phyloP scores from a whole-genome alignment of 1,284 basidiomycete genomes.

The Ustilago bromivora region DNA sequence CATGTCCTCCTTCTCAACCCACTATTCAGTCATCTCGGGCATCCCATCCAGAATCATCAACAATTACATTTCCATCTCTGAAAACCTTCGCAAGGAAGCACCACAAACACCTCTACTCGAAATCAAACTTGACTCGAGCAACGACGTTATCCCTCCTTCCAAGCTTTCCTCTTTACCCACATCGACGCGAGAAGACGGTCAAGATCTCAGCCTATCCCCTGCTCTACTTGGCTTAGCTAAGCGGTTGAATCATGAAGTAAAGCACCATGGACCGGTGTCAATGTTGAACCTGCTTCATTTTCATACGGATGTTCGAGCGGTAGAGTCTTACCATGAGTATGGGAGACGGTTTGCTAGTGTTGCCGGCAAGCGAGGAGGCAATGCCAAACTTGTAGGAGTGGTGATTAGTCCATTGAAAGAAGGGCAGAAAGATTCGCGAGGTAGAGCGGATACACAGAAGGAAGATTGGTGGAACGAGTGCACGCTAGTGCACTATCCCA shows the following conservation, averaged over 20 bases:
- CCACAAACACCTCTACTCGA: conserved; percentile 23
- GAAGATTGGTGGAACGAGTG: conserved; percentile 53
- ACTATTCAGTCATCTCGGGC: conserved; percentile 33
- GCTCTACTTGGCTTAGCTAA: conserved; percentile 37
- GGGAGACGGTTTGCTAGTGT: conserved; percentile 44
- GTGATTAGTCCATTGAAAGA: conserved; percentile 36
- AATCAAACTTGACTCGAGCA: conserved; percentile 22
- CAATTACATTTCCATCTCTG: conserved; percentile 38
- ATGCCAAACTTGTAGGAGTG: conserved; percentile 53
- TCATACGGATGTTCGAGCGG: conserved; percentile 19
- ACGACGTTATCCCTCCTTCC: conserved; percentile 24
- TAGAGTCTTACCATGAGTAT: conserved; percentile 48
- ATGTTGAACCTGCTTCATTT: conserved; percentile 59
- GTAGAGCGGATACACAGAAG: conserved; percentile 9
- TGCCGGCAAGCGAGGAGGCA: conserved; percentile 42
- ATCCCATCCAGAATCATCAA: conserved; percentile 45
- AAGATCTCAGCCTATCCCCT: conserved; percentile 44
- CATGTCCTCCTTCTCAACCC: conserved; percentile 1
- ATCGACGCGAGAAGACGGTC: conserved; percentile 22
- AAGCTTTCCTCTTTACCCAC: neutral
- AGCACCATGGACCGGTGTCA: conserved; percentile 33
- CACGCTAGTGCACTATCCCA: conserved; percentile 50
- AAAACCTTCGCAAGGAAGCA: conserved; percentile 8
- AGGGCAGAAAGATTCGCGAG: conserved; percentile 22
- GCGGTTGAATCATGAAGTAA: conserved; percentile 22